A percentile compares a stretch with the other conserved stretches of the same genome.
Conservation (phyloP, 768 basidiomycete species). For the Boletus bicolor region DNA sequence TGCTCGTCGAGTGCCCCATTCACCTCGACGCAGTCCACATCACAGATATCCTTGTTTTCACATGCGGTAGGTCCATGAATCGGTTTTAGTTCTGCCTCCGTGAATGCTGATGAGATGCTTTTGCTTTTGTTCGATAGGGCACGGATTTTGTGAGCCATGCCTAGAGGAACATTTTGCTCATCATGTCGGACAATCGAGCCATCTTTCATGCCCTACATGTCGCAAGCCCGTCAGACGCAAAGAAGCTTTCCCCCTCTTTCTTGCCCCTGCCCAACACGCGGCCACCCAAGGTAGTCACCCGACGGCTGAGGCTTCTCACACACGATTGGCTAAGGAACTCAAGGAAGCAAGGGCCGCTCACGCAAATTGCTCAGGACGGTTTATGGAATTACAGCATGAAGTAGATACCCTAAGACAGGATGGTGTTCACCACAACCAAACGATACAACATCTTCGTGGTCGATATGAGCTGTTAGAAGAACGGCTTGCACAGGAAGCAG, state of each 20-base stretch:
- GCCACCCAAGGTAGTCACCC: not conserved
- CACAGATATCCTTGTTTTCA: conserved; percentile 29
- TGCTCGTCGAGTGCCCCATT: conserved; percentile 32
- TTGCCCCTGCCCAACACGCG: conserved; percentile 16
- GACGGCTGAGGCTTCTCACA: conserved; percentile 3
- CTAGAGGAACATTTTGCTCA: conserved; percentile 22
- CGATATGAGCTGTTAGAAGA: conserved; percentile 14
- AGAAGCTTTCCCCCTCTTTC: conserved; percentile 28
- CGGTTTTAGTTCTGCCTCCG: not conserved
- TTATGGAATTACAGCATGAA: conserved; percentile 13
- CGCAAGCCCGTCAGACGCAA: conserved; percentile 27
- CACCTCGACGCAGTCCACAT: conserved; percentile 29
- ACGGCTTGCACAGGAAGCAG: conserved; percentile 10
- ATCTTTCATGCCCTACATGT: conserved; percentile 27
- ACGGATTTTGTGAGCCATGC: conserved; percentile 33
- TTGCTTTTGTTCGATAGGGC: conserved; percentile 23
- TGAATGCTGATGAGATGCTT: conserved; percentile 10
- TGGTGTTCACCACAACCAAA: conserved; percentile 3
- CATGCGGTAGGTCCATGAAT: conserved; percentile 25
- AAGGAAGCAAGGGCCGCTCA: conserved; percentile 12
- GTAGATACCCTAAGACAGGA: conserved; percentile 8
- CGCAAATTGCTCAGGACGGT: conserved; percentile 8
- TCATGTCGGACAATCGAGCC: not conserved
- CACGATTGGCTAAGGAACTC: conserved; percentile 15
- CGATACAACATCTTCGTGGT: conserved; percentile 12